Conservation (phyloP, 1,284 basidiomycete genomes). For the Puccinia hordei region DNA sequence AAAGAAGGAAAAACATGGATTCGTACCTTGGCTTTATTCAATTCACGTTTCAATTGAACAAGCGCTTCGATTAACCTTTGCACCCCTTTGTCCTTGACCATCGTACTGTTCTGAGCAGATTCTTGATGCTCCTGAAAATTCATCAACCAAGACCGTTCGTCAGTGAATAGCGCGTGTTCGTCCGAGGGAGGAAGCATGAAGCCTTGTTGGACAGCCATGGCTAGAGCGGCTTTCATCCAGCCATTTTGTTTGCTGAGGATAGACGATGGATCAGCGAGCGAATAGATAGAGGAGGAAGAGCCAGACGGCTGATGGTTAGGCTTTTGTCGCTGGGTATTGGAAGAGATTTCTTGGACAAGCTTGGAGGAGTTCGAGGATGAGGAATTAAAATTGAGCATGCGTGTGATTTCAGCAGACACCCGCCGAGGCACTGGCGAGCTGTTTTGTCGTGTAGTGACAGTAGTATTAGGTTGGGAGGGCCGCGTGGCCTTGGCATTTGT, state of each 20-base stretch:
- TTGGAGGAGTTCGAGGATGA: conserved; percentile 3
- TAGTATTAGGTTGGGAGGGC: not conserved
- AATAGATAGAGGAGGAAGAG: conserved; percentile 15
- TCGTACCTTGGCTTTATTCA: conserved; percentile 60
- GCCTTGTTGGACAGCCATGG: conserved; percentile 76
- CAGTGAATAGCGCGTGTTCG: conserved; percentile 52
- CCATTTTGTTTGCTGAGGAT: conserved; percentile 73
- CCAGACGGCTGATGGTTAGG: not conserved
- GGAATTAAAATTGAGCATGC: conserved; percentile 30
- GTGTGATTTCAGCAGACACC: conserved; percentile 29
- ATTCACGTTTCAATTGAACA: conserved; percentile 54
- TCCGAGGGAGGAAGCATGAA: conserved; percentile 70
- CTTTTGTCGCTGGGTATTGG: conserved; percentile 7
- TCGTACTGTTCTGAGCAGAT: not conserved
- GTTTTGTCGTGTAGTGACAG: not conserved
- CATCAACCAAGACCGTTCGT: conserved; percentile 52
- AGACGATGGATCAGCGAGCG: conserved; percentile 63
- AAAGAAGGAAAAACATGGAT: conserved; percentile 53
- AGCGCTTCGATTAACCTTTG: conserved; percentile 61
- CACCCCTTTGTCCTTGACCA: conserved; percentile 52
- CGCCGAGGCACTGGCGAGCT: conserved; percentile 25
- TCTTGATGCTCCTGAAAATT: conserved; percentile 31
- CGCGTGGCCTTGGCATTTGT: not conserved
- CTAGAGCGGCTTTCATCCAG: conserved; percentile 82
- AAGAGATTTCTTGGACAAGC: not conserved